Base-by-base conservation (phyloP, 2,329 filamentous ascomycete genomes). In the Ophiocordyceps camponoti-rufipedis region DNA sequence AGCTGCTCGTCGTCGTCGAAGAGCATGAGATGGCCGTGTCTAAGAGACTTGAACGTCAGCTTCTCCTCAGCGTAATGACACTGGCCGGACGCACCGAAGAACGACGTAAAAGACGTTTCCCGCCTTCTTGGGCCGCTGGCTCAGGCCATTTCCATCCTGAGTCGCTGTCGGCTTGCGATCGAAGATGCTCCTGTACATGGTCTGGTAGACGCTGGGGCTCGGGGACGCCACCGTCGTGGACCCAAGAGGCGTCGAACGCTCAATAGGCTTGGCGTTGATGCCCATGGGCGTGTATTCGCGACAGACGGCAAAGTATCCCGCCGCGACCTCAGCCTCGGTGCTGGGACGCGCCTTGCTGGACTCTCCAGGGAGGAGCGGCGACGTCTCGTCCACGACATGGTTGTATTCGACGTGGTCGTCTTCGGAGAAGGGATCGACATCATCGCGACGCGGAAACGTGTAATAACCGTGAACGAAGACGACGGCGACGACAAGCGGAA, bases 101-200 rank as follows among this genome's bases (percentile, higher is more conserved):
- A 94, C 85, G 44, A 95, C 84, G 56, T 87, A 95, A 62, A 95
- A 95, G 47, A 94, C 82, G 60, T 95, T 95, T 45, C 85, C 80
- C 3, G 83, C 82, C 51, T 68, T 77, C 60, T 74, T 76, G 18
- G 74, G 72, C 49, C 74, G 63, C 54, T 74, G 68, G 49, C 67
- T 75, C 44, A 62, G 58, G 16, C 60, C 62, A 48, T 62, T 67
- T 44, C 65, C 64, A 42, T 75, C 72, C 46, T 74, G 52, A 2
- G 70, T 62, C 2, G 65, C 53, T 9, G 56, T 53, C 33, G 65
- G 70, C 55, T 82, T 88, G 55, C 89, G 76, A 54, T 94, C 87
- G 59, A 98, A 96, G 49, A 98, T 82, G 60, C 84, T 94, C 58
- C 87, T 73, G 64, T 98, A 98, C 86, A 98, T 95, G 60, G 83